Evolutionary conservation across 805 yeast genomes (phyloP).

Genomic region (Diddensiella caesifluorescens): DNA sequence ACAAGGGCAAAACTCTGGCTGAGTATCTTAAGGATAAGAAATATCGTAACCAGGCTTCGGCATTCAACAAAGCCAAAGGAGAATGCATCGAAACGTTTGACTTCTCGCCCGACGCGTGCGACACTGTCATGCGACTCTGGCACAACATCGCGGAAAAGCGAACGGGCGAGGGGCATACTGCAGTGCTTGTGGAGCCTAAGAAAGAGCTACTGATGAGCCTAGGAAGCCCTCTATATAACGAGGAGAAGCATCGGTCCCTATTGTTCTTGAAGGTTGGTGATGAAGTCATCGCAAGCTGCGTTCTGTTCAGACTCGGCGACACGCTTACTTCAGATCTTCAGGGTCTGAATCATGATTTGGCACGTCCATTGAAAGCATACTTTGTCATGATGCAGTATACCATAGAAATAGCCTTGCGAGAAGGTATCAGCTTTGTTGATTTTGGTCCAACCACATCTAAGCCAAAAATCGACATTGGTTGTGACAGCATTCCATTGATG

Average conservation of each 20-base stretch:
- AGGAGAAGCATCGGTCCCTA: constrained; percentile 30
- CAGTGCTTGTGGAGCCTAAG: constrained; percentile 36
- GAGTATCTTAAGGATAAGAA: constrained; percentile 40
- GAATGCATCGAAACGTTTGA: constrained; percentile 33
- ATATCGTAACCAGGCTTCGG: constrained; percentile 37
- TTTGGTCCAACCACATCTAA: constrained; percentile 44
- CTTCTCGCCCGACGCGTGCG: constrained; percentile 33
- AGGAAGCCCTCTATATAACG: constrained; percentile 28
- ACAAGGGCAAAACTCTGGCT: constrained; percentile 29
- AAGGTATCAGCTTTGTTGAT: constrained; percentile 38
- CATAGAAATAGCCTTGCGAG: constrained; percentile 37
- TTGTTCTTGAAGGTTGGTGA: constrained; percentile 37
- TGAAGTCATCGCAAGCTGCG: constrained; percentile 38
- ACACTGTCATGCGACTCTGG: constrained; percentile 34
- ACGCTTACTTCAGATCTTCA: constrained; percentile 43
- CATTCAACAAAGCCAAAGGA: constrained; percentile 35
- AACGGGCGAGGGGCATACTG: constrained; percentile 35
- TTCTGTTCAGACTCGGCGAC: constrained; percentile 39
- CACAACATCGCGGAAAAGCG: constrained; percentile 38
- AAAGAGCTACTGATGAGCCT: constrained; percentile 31
- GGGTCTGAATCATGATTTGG: constrained; percentile 39
- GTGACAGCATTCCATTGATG: constrained; percentile 34
- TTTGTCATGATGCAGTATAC: constrained; percentile 46
- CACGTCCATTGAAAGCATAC: constrained; percentile 39
- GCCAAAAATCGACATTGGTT: constrained; percentile 40